These are phyloP conservation scores for Citrullus amarus DNA, from an alignment of 306 rosid species.

Conservation along the genomic window DNA sequence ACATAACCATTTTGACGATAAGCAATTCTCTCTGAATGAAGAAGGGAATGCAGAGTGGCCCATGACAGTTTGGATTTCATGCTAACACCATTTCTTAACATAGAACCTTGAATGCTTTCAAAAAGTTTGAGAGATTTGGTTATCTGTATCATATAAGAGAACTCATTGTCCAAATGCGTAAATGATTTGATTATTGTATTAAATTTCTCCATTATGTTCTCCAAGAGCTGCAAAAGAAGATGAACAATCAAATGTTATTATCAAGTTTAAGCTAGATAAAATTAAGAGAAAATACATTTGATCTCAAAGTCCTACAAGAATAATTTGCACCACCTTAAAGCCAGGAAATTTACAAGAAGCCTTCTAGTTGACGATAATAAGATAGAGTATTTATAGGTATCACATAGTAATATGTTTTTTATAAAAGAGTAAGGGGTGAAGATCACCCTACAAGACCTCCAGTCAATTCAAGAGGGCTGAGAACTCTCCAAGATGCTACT, in stretches of 20 bases:
- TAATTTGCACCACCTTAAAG: not conserved
- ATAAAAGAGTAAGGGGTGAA: not conserved
- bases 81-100: conserved; percentile 50
- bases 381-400: not conserved
- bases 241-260: conserved; percentile 8
- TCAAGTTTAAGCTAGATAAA: not conserved
- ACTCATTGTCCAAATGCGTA: conserved; percentile 88
- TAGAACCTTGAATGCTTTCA: conserved; percentile 52
- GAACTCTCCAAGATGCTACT: not conserved
- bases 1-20: conserved; percentile 78
- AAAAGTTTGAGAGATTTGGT: conserved; percentile 63
- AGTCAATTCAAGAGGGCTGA: not conserved
- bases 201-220: conserved; percentile 68
- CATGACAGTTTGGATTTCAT: conserved; percentile 63
- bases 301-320: not conserved
- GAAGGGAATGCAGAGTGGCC: conserved; percentile 89
- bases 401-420: not conserved
- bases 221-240: conserved; percentile 63
- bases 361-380: not conserved
- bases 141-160: conserved; percentile 68
- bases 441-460: not conserved
- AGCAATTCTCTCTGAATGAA: conserved; percentile 79
- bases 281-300: not conserved
- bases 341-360: not conserved
- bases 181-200: conserved; percentile 58